These are phyloP conservation scores for Arthonia radiata DNA, from an alignment of 495 filamentous ascomycete species.

Conservation along the genomic window DNA sequence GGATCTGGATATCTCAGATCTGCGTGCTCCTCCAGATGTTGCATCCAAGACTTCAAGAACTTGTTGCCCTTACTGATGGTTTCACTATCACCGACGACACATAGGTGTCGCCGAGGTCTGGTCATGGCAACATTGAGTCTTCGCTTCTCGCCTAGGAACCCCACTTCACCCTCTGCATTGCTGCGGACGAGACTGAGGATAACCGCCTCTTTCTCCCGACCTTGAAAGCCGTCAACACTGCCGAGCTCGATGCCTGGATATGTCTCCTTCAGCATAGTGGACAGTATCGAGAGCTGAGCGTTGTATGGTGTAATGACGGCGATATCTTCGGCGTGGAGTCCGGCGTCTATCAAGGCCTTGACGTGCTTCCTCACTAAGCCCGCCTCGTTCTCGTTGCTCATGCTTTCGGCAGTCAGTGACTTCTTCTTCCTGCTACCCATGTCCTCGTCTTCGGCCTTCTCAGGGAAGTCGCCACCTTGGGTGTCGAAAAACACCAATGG, in stretches of 20 bases:
- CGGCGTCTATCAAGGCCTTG: constrained; percentile 43
- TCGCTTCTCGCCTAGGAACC: constrained; percentile 82
- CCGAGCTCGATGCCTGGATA: constrained; percentile 76
- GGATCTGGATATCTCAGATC: constrained; percentile 67
- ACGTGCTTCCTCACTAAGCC: constrained; percentile 58
- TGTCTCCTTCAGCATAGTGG: constrained; percentile 45
- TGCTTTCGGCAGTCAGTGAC: constrained; percentile 48
- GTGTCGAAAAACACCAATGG: constrained; percentile 90
- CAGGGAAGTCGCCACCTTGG: constrained; percentile 70
- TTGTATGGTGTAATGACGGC: constrained; percentile 94
- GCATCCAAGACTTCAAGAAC: constrained; percentile 78
- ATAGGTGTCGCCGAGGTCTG: constrained; percentile 67
- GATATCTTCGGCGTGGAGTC: constrained; percentile 56
- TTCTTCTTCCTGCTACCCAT: constrained; percentile 22
- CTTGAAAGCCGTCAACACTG: constrained; percentile 92
- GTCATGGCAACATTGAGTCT: constrained; percentile 95
- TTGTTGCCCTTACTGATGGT: constrained; percentile 63
- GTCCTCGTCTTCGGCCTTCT: constrained; percentile 19
- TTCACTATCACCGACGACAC: constrained; percentile 79
- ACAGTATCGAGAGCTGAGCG: constrained; percentile 63
- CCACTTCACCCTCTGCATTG: constrained; percentile 65
- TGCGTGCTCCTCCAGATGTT: constrained; percentile 57
- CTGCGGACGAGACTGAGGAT: constrained; percentile 78
- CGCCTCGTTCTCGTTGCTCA: constrained; percentile 83
- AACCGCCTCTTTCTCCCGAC: constrained; percentile 88